These are phyloP conservation scores for Tolypocladium capitatum DNA, from an alignment of 2,329 filamentous ascomycete species.

Conservation along the genomic window DNA sequence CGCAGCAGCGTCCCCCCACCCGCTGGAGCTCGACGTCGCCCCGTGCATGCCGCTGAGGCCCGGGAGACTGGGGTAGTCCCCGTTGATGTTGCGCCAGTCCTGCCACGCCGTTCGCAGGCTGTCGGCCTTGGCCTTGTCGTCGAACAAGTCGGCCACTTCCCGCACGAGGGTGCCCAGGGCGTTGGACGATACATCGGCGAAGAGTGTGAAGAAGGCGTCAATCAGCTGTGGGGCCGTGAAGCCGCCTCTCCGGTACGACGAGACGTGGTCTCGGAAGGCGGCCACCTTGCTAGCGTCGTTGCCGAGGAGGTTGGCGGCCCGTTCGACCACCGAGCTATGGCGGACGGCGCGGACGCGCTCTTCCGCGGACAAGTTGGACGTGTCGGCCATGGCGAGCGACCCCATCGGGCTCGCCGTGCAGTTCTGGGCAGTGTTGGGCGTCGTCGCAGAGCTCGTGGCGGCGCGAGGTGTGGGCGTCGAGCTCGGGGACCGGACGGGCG, in stretches of 20 bases:
- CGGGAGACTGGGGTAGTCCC: slow-evolving; percentile 85
- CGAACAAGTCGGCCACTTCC: slow-evolving; percentile 85
- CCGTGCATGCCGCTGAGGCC: slow-evolving; percentile 57
- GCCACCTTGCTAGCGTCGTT: slow-evolving; percentile 63
- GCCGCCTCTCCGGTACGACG: slow-evolving; percentile 58
- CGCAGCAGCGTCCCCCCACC: slow-evolving; percentile 46
- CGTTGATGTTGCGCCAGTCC: slow-evolving; percentile 90
- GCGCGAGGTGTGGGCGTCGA: neutral
- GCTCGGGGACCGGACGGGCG: slow-evolving; percentile 9
- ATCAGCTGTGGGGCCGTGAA: slow-evolving; percentile 65
- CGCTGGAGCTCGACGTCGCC: slow-evolving; percentile 39
- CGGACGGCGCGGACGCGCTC: slow-evolving; percentile 70
- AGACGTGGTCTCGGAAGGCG: slow-evolving; percentile 69
- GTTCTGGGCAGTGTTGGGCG: slow-evolving; percentile 5
- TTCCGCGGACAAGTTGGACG: slow-evolving; percentile 49
- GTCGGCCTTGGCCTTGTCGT: slow-evolving; percentile 63
- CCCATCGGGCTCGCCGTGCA: neutral
- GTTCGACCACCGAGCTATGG: slow-evolving; percentile 74
- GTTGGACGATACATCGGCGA: slow-evolving; percentile 61
- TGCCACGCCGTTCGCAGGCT: slow-evolving; percentile 75
- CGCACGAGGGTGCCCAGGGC: slow-evolving; percentile 81
- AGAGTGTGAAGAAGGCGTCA: slow-evolving; percentile 76
- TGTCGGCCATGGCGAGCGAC: slow-evolving; percentile 37
- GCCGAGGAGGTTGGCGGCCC: slow-evolving; percentile 66
- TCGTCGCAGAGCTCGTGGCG: neutral